Conservation (phyloP, 2,329 filamentous ascomycete genomes). For the Sclerotinia subarctica region DNA sequence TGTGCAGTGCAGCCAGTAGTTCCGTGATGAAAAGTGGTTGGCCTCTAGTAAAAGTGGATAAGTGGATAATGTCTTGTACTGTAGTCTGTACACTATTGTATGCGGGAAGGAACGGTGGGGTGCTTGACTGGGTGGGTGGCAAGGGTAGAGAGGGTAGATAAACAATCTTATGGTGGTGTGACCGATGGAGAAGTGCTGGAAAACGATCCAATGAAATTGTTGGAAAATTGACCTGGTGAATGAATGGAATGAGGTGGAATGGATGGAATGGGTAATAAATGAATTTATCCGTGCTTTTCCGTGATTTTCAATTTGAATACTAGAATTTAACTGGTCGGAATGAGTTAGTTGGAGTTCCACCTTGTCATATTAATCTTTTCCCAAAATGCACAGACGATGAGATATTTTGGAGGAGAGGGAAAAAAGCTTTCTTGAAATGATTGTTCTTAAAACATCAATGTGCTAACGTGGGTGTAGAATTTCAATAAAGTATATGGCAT, state of each 20-base stretch:
- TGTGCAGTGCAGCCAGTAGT: conserved; percentile 14
- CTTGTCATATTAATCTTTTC: not conserved
- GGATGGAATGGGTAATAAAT: not conserved
- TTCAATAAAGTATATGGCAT: not conserved
- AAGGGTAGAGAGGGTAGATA: not conserved
- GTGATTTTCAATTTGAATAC: not conserved
- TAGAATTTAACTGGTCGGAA: not conserved
- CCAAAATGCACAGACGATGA: conserved; percentile 1
- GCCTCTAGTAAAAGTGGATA: not conserved
- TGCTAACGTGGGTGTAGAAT: not conserved
- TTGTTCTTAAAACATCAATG: not conserved
- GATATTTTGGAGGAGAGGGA: not conserved
- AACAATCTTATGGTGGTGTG: not conserved
- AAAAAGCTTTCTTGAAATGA: not conserved
- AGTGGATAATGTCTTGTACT: conserved; percentile 8
- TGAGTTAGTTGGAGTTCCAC: not conserved
- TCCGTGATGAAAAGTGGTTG: not conserved
- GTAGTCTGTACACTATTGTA: conserved; percentile 10
- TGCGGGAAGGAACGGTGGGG: conserved; percentile 18
- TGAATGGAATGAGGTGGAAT: not conserved
- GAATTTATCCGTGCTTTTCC: not conserved
- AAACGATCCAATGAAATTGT: not conserved
- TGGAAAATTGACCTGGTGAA: not conserved
- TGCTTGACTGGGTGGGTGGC: not conserved
- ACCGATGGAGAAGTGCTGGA: not conserved